Percentiles rank a stretch among this genome's conserved stretches.
phyloP scores from a whole-genome alignment of 352 stramenopile species.

The Globisporangium spinosum region DNA sequence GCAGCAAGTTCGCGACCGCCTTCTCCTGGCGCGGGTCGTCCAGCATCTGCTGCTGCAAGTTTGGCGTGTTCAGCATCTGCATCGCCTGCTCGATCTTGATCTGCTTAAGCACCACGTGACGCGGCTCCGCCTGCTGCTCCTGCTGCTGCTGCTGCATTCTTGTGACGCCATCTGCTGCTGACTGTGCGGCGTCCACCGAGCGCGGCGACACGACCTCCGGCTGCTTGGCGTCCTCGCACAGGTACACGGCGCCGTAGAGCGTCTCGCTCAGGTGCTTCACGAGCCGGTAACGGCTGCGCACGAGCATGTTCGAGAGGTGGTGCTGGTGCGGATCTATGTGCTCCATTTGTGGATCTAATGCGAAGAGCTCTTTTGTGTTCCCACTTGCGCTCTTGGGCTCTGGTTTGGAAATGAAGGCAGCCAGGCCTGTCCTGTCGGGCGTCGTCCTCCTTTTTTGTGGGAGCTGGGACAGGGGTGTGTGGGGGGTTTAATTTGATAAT shows the following conservation, averaged over 20 bases:
- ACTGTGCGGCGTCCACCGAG: constrained; percentile 7
- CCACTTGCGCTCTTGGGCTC: neutral
- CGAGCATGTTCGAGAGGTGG: constrained; percentile 16
- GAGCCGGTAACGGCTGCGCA: constrained; percentile 31
- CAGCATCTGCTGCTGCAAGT: constrained; percentile 17
- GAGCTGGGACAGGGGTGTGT: no score
- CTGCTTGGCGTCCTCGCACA: constrained; percentile 35
- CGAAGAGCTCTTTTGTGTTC: neutral
- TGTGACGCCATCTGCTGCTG: neutral
- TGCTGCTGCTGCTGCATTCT: neutral
- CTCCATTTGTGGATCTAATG: neutral
- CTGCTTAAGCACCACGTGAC: constrained; percentile 45
- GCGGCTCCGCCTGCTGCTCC: neutral
- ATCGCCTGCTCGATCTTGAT: constrained; percentile 36
- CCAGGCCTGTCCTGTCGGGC: no score
- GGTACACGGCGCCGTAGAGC: constrained; percentile 43
- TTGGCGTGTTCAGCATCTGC: constrained; percentile 19
- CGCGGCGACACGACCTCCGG: neutral
- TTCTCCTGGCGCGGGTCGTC: constrained; percentile 48
- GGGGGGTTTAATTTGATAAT: no score
- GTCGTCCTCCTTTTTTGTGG: no score
- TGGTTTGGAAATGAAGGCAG: neutral
- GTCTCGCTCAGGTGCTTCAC: constrained; percentile 35
- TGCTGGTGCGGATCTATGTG: neutral
- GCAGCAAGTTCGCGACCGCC: constrained; percentile 32